Evolutionary conservation across 306 rosid species (phyloP), one percentile per base, ranked within the genome.

Genomic region (Dicorynia guianensis): DNA sequence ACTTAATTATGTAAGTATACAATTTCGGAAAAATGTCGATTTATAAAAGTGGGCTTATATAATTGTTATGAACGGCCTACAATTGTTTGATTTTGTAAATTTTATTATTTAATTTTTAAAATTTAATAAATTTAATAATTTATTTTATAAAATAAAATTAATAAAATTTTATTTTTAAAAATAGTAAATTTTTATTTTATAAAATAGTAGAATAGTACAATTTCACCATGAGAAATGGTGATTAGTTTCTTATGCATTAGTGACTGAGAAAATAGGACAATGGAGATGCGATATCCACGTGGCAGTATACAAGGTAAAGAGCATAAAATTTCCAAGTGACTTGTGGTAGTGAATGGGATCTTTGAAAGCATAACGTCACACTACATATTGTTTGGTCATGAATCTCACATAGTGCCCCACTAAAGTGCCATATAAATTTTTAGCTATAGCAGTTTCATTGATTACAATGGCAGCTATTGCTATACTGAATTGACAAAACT

Each of bases 351-450:
- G 71, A 76, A 80, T 84, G 82, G 72, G 75, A 69, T 80, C 9
- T 72, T 80, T 84, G 83, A 73, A 80, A 84, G 76, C 83, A 77
- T 74, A 80, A 80, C 88, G 85, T 80, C 88, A 84, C 30, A 50
- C 14, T 84, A 75, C 85, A 84, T 75, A 77, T 74, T 78, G 71
- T 67, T 72, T 71, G 77, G 76, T 76, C 77, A 60, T 75, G 71
- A 76, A 75, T 74, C 74, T 76, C 67, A 65, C 11, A 69, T 71
- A 85, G 81, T 85, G 86, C 86, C 85, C 86, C 89, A 85, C 89
- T 79, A 63, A 65, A 71, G 42, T 63, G 58, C 79, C 68, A 72
- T 35, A 19, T 18, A 66, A 72, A 74, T 78, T 63, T 25, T 25
- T 69, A 72, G 61, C 64, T 75, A 65, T 77, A 67, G 74, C 77